Conservation (phyloP, 371 early-diverging fungal species). For the Chytridiales sp. region DNA sequence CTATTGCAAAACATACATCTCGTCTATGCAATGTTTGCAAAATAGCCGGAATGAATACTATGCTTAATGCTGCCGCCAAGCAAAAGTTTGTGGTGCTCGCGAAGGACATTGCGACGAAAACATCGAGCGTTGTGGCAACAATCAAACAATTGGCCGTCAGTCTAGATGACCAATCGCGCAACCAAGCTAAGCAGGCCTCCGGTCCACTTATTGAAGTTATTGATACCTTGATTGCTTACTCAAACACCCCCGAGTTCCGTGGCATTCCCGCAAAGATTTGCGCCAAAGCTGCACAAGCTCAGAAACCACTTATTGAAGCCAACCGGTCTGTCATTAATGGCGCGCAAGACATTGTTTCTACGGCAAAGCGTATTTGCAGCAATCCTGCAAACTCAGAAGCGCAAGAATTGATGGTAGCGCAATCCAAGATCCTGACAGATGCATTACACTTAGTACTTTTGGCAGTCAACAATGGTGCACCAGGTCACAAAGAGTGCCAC, state of each 20-base stretch:
- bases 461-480: slow-evolving; percentile 33
- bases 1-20: slow-evolving; percentile 45
- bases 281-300: slow-evolving; percentile 24
- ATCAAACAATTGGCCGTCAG: slow-evolving; percentile 47
- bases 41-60: slow-evolving; percentile 27
- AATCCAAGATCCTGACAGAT: slow-evolving; percentile 31
- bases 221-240: slow-evolving; percentile 30
- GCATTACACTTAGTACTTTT: slow-evolving; percentile 22
- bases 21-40: slow-evolving; percentile 41
- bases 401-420: slow-evolving; percentile 21
- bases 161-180: slow-evolving; percentile 20
- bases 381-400: slow-evolving; percentile 28
- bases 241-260: slow-evolving; percentile 39
- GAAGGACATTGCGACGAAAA: slow-evolving; percentile 39
- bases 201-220: slow-evolving; percentile 39
- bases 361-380: slow-evolving; percentile 36
- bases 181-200: slow-evolving; percentile 23
- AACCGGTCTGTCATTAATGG: slow-evolving; percentile 23
- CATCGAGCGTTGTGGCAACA: slow-evolving; percentile 35
- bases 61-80: slow-evolving; percentile 18
- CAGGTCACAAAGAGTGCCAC: slow-evolving; percentile 51
- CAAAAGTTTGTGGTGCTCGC: slow-evolving; percentile 35
- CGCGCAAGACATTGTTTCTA: slow-evolving; percentile 29
- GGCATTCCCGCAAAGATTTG: slow-evolving; percentile 41
- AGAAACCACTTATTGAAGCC: slow-evolving; percentile 41